Conservation (phyloP, 108 stramenopile species). For the Skeletonema potamos region DNA sequence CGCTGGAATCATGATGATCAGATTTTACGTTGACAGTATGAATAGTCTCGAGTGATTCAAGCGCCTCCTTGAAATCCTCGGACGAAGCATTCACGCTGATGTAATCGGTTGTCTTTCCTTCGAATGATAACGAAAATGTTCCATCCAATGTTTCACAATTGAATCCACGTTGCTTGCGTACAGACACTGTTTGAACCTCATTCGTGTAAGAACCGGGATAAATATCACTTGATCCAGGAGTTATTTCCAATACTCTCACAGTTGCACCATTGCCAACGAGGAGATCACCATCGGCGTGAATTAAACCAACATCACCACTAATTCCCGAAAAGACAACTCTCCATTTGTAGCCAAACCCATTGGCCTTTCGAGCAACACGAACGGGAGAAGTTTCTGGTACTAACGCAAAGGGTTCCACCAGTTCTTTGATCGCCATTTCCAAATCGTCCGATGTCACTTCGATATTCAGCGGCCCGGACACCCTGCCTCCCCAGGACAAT, state of each 20-base stretch:
- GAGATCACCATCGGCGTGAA: conserved; percentile 56
- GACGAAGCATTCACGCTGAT: conserved; percentile 60
- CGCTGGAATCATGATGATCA: conserved; percentile 39
- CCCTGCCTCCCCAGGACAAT: conserved; percentile 72
- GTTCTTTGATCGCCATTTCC: conserved; percentile 16
- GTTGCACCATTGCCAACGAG: conserved; percentile 66
- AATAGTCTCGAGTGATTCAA: conserved; percentile 73
- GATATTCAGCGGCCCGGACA: conserved; percentile 23
- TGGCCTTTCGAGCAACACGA: conserved; percentile 37
- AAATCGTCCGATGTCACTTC: conserved; percentile 26
- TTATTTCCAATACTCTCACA: conserved; percentile 54
- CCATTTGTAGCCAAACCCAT: conserved; percentile 81
- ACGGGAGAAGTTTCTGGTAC: neutral
- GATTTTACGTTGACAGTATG: conserved; percentile 67
- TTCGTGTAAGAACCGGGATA: conserved; percentile 77
- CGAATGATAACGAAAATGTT: conserved; percentile 69
- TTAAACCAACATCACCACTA: conserved; percentile 68
- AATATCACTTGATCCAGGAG: conserved; percentile 67
- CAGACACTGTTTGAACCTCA: conserved; percentile 74
- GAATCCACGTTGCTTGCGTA: conserved; percentile 36
- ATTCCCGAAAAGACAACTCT: conserved; percentile 63
- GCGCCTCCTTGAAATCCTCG: conserved; percentile 54
- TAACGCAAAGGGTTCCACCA: neutral
- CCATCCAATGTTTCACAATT: conserved; percentile 51
- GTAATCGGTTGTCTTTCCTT: conserved; percentile 58